Conservation (phyloP, 192 early-diverging fungal species). For the Chytriomyces hyalinus region DNA sequence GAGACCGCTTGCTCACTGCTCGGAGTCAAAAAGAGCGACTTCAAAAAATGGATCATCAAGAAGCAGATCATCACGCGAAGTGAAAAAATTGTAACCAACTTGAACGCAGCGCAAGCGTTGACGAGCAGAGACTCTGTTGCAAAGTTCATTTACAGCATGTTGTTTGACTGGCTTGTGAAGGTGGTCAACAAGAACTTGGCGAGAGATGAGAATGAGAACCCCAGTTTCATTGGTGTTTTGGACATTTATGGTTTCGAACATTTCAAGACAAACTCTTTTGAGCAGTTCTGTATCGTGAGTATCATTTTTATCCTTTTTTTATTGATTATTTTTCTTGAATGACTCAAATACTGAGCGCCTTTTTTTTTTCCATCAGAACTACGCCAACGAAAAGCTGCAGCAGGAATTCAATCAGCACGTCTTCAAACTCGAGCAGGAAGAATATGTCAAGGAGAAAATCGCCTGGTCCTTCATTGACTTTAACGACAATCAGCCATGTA, state of each 20-base stretch:
- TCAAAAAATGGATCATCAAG: slow-evolving; percentile 94
- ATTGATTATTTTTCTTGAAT: background rate
- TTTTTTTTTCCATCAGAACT: slow-evolving; percentile 41
- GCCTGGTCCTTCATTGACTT: slow-evolving; percentile 99
- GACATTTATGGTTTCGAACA: slow-evolving; percentile 99
- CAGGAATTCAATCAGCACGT: slow-evolving; percentile 99
- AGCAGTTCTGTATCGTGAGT: slow-evolving; percentile 93
- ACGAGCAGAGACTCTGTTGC: slow-evolving; percentile 92
- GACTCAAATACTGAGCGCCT: background rate
- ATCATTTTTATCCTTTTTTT: background rate
- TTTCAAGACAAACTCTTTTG: slow-evolving; percentile 99
- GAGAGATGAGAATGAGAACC: slow-evolving; percentile 44
- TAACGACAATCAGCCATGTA: slow-evolving; percentile 98
- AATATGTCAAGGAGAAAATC: slow-evolving; percentile 95
- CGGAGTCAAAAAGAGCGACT: slow-evolving; percentile 76
- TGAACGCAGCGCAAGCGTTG: slow-evolving; percentile 74
- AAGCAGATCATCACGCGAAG: slow-evolving; percentile 88
- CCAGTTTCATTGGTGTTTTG: slow-evolving; percentile 92
- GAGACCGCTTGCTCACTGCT: slow-evolving; percentile 73
- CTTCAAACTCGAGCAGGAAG: slow-evolving; percentile 98
- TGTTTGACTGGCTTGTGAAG: slow-evolving; percentile 96
- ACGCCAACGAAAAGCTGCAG: slow-evolving; percentile 96
- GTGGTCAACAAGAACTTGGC: slow-evolving; percentile 83
- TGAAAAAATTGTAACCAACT: slow-evolving; percentile 88
- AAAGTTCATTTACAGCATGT: slow-evolving; percentile 93